These are phyloP conservation scores for Phytophthora syringae DNA, from an alignment of 352 stramenopile species.

Conservation along the genomic window DNA sequence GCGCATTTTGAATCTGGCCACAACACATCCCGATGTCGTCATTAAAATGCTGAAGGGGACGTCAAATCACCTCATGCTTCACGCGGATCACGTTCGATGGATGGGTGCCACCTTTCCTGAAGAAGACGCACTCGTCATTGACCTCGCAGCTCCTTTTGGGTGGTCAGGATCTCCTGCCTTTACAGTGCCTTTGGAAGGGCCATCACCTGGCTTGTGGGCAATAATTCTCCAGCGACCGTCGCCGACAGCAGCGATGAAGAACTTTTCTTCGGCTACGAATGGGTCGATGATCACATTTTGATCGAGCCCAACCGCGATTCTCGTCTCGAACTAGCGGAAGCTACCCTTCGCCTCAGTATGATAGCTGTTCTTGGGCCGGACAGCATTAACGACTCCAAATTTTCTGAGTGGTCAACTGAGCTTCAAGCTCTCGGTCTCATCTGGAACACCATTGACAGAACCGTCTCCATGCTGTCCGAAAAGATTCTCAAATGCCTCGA, in stretches of 20 bases:
- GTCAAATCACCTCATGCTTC: constrained; percentile 27
- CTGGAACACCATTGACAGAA: constrained; percentile 8
- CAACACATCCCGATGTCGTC: neutral
- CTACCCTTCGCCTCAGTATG: constrained; percentile 16
- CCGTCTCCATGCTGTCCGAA: constrained; percentile 15
- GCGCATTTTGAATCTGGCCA: constrained; percentile 3
- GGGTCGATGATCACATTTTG: constrained; percentile 40
- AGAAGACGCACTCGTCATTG: constrained; percentile 10
- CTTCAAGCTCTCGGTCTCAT: constrained; percentile 19
- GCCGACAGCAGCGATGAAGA: constrained; percentile 4
- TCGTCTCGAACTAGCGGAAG: constrained; percentile 3
- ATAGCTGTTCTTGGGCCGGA: constrained; percentile 24
- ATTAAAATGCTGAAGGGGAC: constrained; percentile 19
- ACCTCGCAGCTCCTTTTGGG: constrained; percentile 25
- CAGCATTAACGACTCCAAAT: constrained; percentile 37
- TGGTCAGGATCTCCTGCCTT: constrained; percentile 15
- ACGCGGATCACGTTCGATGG: constrained; percentile 10
- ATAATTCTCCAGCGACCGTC: constrained; percentile 24
- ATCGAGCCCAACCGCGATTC: constrained; percentile 16
- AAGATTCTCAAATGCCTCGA: constrained; percentile 24
- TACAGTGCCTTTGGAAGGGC: constrained; percentile 20
- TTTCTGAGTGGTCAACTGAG: constrained; percentile 22
- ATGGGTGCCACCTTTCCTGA: constrained; percentile 23
- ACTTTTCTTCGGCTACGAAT: constrained; percentile 35
- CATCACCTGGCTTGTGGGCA: constrained; percentile 15